phyloP scores from a whole-genome alignment of 306 rosid genomes.

The Cucurbita maxima region DNA sequence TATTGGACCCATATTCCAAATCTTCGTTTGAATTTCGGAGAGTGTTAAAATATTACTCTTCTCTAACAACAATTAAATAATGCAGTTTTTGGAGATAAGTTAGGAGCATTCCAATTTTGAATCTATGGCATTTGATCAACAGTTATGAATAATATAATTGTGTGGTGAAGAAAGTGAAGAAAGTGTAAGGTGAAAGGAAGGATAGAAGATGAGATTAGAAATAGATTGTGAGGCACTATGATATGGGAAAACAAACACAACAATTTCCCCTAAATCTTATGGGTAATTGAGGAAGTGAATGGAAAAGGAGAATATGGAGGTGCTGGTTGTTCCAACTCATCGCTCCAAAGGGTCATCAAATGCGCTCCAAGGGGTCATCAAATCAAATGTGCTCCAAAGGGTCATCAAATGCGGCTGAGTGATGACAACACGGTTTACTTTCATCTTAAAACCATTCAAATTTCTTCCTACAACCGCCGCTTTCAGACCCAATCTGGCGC shows the following conservation, averaged over 20 bases:
- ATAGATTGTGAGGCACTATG: background rate
- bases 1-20: too few relatives aligned
- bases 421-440: background rate
- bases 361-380: background rate
- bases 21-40: too few relatives aligned
- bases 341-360: background rate
- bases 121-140: too few relatives aligned
- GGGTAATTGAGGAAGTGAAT: background rate
- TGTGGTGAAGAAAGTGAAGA: too few relatives aligned
- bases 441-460: background rate
- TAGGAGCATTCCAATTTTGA: too few relatives aligned
- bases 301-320: background rate
- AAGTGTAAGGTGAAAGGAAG: background rate
- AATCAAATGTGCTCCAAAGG: background rate
- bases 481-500: background rate
- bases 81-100: too few relatives aligned
- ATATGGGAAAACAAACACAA: background rate
- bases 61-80: too few relatives aligned
- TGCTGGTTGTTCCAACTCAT: background rate
- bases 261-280: background rate
- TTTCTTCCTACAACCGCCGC: background rate
- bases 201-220: background rate
- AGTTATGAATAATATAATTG: too few relatives aligned
- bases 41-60: background rate
- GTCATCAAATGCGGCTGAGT: background rate